Evolutionary conservation across 2,329 filamentous ascomycete genomes (phyloP).

Genomic region (Phaeosphaeria sp.): DNA sequence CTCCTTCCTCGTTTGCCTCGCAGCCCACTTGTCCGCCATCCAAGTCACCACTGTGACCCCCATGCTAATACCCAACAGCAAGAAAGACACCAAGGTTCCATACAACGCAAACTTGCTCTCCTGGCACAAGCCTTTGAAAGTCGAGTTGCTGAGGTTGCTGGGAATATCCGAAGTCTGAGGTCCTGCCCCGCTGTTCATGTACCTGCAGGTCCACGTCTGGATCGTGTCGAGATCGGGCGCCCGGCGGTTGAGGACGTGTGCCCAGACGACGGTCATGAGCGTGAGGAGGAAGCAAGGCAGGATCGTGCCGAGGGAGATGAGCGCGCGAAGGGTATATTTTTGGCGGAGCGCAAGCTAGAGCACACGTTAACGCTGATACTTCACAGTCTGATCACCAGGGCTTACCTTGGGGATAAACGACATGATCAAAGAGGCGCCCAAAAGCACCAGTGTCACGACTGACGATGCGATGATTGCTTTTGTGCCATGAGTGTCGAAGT

Average conservation of each 20-base stretch:
- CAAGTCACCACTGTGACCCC: constrained; percentile 43
- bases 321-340: constrained; percentile 47
- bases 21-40: constrained; percentile 47
- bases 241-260: constrained; percentile 45
- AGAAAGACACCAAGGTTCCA: constrained; percentile 50
- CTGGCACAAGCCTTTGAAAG: constrained; percentile 49
- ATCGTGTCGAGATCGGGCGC: constrained; percentile 45
- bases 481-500: constrained; percentile 55
- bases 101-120: constrained; percentile 55
- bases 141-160: constrained; percentile 40
- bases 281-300: constrained; percentile 48
- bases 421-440: constrained; percentile 41
- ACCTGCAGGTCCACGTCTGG: constrained; percentile 50
- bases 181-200: constrained; percentile 35
- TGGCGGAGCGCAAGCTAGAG: constrained; percentile 39
- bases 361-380: constrained; percentile 8
- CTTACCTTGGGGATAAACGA: constrained; percentile 45
- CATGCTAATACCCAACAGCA: constrained; percentile 46
- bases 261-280: constrained; percentile 51
- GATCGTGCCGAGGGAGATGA: constrained; percentile 45
- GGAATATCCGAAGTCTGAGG: constrained; percentile 29
- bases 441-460: constrained; percentile 48
- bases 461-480: constrained; percentile 50
- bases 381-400: background rate
- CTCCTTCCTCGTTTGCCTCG: constrained; percentile 42